Evolutionary conservation across 768 basidiomycete genomes (phyloP).

Genomic region (Termitomyces sp.): DNA sequence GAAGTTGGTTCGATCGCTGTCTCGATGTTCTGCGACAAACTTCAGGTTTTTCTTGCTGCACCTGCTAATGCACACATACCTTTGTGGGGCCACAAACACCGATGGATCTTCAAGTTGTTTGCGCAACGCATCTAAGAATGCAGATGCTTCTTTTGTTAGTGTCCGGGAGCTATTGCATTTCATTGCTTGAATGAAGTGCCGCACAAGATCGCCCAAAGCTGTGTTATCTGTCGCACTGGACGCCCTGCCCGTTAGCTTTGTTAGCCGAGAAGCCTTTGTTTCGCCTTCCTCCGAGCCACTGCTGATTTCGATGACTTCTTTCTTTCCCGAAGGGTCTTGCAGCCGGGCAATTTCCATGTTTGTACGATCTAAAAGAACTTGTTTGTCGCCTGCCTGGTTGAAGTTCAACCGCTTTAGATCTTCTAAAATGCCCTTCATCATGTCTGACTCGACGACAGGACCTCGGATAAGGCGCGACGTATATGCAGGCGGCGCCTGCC

Average conservation of each 20-base stretch:
- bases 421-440: conserved; percentile 51
- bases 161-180: conserved; percentile 61
- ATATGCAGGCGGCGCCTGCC: conserved; percentile 17
- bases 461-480: conserved; percentile 30
- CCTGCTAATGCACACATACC: conserved; percentile 27
- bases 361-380: conserved; percentile 44
- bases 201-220: conserved; percentile 46
- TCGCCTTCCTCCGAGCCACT: conserved; percentile 30
- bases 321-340: conserved; percentile 10
- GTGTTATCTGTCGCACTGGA: conserved; percentile 46
- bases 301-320: conserved; percentile 43
- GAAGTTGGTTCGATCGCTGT: conserved; percentile 33
- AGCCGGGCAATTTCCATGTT: conserved; percentile 35
- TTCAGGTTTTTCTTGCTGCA: conserved; percentile 1
- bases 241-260: conserved; percentile 37
- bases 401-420: conserved; percentile 57
- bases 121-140: conserved; percentile 62
- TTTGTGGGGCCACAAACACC: conserved; percentile 48
- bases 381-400: conserved; percentile 27
- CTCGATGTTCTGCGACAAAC: conserved; percentile 9
- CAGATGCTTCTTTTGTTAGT: conserved; percentile 65
- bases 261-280: conserved; percentile 51
- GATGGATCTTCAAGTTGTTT: conserved; percentile 70
- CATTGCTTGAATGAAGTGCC: conserved; percentile 57
- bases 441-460: conserved; percentile 27